Evolutionary conservation across 495 filamentous ascomycete species (phyloP), one percentile per base, ranked within the genome.

Genomic region (Daldinia decipiens): DNA sequence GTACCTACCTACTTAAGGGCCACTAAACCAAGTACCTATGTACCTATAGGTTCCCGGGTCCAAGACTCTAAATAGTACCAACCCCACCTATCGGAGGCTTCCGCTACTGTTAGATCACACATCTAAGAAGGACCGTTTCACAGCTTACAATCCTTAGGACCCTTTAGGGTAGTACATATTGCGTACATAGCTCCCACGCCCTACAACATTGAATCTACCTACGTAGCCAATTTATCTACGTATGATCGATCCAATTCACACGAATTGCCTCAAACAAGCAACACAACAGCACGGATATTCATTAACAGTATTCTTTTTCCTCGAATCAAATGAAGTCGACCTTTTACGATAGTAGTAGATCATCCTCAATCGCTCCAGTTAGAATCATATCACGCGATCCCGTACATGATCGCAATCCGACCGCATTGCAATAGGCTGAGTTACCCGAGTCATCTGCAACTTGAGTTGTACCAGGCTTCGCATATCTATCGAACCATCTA

Each of bases 401-500:
- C 71, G 15, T 67, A 70, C 67, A 74, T 70, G 26, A 70, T 60
- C 59, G 47, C 29, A 63, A 70, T 58, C 55, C 58, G 40, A 50
- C 62, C 27, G 31, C 53, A 17, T 67, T 34, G 39, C 71, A 66
- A 71, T 74, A 74, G 71, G 71, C 59, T 74, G 62, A 60, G 50
- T 47, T 74, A 74, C 67, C 71, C 71, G 71, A 74, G 67, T 67
- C 71, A 70, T 74, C 57, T 74, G 71, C 71, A 65, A 54, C 55
- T 45, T 62, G 47, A 51, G 71, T 67, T 62, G 71, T 71, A 71
- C 71, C 39, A 36, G 34, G 26, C n/a, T 45, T 68, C 65, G 47
- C 55, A 64, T 47, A 55, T 56, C 27, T 55, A 50, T 72, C 60
- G 64, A 68, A 72, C 65, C 59, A 60, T 68, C 65, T 62, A 54